phyloP scores from a whole-genome alignment of 78 protist genomes.

The Salpingoeca rosetta region DNA sequence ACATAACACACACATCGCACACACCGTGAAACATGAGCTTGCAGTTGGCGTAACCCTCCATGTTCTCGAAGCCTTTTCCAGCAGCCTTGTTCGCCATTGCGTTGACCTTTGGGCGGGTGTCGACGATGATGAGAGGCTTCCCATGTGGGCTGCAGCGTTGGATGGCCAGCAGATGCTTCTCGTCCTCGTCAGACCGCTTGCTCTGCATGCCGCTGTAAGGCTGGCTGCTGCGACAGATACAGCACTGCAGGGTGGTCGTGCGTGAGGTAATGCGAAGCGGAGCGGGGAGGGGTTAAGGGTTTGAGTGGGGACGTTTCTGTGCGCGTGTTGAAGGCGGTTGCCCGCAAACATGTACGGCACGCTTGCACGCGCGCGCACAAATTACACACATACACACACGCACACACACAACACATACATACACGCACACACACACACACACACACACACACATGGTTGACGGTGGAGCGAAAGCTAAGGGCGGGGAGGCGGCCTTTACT shows the following conservation, averaged over 20 bases:
- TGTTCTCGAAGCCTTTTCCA: slow-evolving; percentile 67
- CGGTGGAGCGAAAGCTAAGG: slow-evolving; percentile 12
- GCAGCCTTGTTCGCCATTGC: slow-evolving; percentile 63
- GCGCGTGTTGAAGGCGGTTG: too few relatives aligned
- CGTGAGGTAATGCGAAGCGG: not conserved
- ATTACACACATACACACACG: too few relatives aligned
- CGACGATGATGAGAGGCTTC: slow-evolving; percentile 42
- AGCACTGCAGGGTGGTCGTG: not conserved
- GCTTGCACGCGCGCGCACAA: too few relatives aligned
- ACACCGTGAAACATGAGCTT: slow-evolving; percentile 20
- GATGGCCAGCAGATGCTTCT: not conserved
- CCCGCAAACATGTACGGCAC: too few relatives aligned
- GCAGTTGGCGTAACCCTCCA: slow-evolving; percentile 31
- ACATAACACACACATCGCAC: too few relatives aligned
- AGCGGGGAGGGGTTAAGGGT: not conserved
- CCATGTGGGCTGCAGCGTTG: not conserved
- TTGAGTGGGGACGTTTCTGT: too few relatives aligned
- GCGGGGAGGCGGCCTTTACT: slow-evolving; percentile 55
- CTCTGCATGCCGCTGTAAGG: not conserved
- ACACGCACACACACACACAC: not conserved
- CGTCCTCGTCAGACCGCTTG: not conserved
- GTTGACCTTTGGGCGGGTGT: slow-evolving; percentile 67
- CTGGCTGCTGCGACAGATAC: not conserved
- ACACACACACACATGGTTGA: not conserved
- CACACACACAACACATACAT: too few relatives aligned